These are phyloP conservation scores for Clitoria ternatea DNA, from an alignment of 306 rosid genomes.

Conservation along the genomic window DNA sequence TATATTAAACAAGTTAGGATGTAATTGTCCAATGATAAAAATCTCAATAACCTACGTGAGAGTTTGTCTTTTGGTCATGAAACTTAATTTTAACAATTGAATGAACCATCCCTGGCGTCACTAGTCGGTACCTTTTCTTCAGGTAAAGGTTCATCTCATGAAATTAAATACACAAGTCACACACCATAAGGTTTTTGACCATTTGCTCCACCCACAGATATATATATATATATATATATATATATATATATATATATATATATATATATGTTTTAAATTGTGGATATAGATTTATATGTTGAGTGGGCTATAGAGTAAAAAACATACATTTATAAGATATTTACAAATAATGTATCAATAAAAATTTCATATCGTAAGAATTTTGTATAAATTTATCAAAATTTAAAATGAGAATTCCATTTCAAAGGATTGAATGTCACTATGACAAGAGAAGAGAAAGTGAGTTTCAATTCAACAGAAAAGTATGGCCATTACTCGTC, in stretches of 20 bases:
- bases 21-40: neutral
- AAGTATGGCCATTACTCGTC: constrained; percentile 8
- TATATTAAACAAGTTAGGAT: too few relatives aligned
- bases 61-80: neutral
- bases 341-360: too few relatives aligned
- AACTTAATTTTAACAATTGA: neutral
- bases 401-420: too few relatives aligned
- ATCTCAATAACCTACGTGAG: neutral
- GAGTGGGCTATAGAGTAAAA: too few relatives aligned
- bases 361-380: too few relatives aligned
- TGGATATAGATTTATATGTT: too few relatives aligned
- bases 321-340: too few relatives aligned
- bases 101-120: neutral
- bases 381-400: too few relatives aligned
- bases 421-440: too few relatives aligned
- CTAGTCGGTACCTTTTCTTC: neutral
- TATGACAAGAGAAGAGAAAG: neutral
- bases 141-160: neutral
- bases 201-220: neutral
- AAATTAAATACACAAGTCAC: neutral
- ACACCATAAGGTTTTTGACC: neutral
- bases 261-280: too few relatives aligned
- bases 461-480: neutral
- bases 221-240: too few relatives aligned
- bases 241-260: too few relatives aligned